These are phyloP conservation scores for Mycena polygramma DNA, from an alignment of 768 basidiomycete genomes.

Conservation along the genomic window DNA sequence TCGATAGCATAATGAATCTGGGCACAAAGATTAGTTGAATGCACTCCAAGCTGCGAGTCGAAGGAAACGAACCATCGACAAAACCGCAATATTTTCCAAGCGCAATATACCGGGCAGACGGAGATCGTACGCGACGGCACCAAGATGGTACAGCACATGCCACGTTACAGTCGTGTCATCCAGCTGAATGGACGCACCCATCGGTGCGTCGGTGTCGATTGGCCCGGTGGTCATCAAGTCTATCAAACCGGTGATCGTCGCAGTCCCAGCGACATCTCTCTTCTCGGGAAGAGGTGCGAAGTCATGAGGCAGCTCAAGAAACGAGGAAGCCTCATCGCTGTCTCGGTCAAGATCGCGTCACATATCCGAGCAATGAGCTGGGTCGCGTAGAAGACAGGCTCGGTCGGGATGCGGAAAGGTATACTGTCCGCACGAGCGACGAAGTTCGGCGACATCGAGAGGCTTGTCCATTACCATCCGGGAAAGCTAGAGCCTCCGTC, in stretches of 20 bases:
- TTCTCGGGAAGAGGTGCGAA: not conserved
- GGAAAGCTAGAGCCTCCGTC: conserved; percentile 2
- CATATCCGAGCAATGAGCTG: conserved; percentile 1
- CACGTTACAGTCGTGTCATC: conserved; percentile 1
- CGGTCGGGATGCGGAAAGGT: not conserved
- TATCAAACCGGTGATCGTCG: conserved; percentile 12
- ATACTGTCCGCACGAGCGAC: conserved; percentile 12
- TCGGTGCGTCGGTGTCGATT: not conserved
- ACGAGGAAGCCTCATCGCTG: no score
- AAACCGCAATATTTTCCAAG: not conserved
- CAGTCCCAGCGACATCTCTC: not conserved
- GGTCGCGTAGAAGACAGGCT: conserved; percentile 19
- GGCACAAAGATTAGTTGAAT: no score
- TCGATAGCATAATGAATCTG: conserved; percentile 23
- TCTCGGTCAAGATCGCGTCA: not conserved
- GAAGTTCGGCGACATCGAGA: conserved; percentile 1
- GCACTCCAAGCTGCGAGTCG: no score
- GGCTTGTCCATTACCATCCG: not conserved
- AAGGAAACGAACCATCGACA: conserved; percentile 10
- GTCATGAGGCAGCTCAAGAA: not conserved
- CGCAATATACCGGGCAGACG: not conserved
- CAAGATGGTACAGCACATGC: conserved; percentile 2
- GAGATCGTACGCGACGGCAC: conserved; percentile 5
- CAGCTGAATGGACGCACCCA: not conserved
- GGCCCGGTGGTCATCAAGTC: conserved; percentile 13